These are phyloP conservation scores for Filosporella fistucella DNA, from an alignment of 495 filamentous ascomycete species.

Conservation along the genomic window DNA sequence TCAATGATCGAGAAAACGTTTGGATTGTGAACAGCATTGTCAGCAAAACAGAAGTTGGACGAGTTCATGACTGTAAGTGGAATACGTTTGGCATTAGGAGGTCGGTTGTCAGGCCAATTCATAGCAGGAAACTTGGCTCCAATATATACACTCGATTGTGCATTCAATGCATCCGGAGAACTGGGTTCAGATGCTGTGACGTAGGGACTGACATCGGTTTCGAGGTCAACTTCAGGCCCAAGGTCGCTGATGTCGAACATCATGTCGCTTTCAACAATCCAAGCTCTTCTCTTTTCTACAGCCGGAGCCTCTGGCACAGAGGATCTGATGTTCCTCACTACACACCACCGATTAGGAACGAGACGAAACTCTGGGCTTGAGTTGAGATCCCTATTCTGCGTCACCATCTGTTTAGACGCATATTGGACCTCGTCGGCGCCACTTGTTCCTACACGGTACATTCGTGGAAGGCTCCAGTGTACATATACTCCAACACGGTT, in stretches of 20 bases:
- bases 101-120: not conserved
- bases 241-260: constrained; percentile 29
- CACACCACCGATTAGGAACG: constrained; percentile 38
- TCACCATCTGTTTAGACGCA: no score
- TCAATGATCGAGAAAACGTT: constrained; percentile 50
- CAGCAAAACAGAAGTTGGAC: constrained; percentile 44
- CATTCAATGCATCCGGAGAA: constrained; percentile 13
- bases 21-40: constrained; percentile 41
- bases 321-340: constrained; percentile 33
- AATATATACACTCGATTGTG: constrained; percentile 49
- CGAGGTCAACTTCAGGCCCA: constrained; percentile 32
- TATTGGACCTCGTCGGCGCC: not conserved
- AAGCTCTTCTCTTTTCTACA: constrained; percentile 26
- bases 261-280: constrained; percentile 47
- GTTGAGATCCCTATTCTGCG: no score
- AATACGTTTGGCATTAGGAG: not conserved
- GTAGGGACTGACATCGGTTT: constrained; percentile 45
- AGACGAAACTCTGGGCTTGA: constrained; percentile 25
- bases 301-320: constrained; percentile 5
- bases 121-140: constrained; percentile 19
- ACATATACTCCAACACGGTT: constrained; percentile 43
- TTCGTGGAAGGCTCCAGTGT: constrained; percentile 45
- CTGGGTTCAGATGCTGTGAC: constrained; percentile 13
- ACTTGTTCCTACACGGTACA: constrained; percentile 33
- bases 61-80: constrained; percentile 29